Conservation (phyloP, 176 grass and related monocot species). For the Chrysopogon serrulatus region DNA sequence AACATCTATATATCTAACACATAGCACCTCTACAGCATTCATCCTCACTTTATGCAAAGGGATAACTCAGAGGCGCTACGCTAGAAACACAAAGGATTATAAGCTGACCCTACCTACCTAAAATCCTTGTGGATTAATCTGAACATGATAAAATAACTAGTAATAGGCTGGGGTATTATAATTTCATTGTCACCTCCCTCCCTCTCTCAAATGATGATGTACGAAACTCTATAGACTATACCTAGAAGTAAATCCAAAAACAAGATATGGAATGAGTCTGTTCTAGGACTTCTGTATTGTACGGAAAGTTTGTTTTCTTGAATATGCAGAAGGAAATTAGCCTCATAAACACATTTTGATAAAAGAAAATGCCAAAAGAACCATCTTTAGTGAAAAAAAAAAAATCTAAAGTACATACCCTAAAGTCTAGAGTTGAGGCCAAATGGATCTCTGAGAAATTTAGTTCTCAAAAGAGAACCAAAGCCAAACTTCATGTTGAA, state of each 20-base stretch:
- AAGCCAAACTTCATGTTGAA: constrained; percentile 1
- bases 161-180: neutral
- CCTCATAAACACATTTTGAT: neutral
- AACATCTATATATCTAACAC: no score
- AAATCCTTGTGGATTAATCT: neutral
- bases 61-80: neutral
- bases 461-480: neutral
- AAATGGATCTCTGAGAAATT: neutral
- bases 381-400: neutral
- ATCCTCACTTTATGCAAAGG: neutral
- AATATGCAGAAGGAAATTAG: neutral
- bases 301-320: neutral
- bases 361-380: neutral
- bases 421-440: neutral
- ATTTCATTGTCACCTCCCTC: neutral
- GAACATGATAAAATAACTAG: neutral
- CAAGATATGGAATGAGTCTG: neutral
- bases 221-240: neutral
- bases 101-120: neutral
- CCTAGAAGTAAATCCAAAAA: neutral
- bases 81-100: neutral
- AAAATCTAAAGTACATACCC: neutral
- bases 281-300: neutral
- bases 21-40: neutral
- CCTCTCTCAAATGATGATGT: neutral